Evolutionary conservation across 805 yeast species (phyloP), one percentile per base, ranked within the genome.

Genomic region (Cyberlindnera japonica): DNA sequence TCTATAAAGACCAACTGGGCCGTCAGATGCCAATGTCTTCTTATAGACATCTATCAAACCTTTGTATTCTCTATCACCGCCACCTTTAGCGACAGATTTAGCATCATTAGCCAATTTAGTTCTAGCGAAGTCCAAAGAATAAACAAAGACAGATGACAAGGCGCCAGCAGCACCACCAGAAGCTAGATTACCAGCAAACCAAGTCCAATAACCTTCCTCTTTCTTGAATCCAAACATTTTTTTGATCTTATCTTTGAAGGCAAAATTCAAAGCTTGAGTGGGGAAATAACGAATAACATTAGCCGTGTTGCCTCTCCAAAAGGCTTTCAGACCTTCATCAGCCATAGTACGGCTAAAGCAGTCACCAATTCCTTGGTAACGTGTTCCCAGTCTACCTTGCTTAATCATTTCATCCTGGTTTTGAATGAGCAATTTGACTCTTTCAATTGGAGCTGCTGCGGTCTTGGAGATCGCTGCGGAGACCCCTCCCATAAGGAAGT

Each of bases 301-400:
- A 64, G 97, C 97, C 55, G 96, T 90, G 90, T 89, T 89, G 81
- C 97, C 97, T 84, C 96, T 84, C 97, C 97, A 89, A 91, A 89
- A 88, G 52, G 97, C 74, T 56, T 72, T 76, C 52, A 85, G 63
- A 81, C 97, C 97, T 77, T 89, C 97, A 58, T 83, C 87, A 59
- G 85, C 83, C 54, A 89, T 83, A 58, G 97, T 90, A 80, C 96
- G 85, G 63, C 67, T 79, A 95, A 90, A 89, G 77, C 96, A 87
- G 66, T 89, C 97, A 51, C 59, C 72, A 54, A 89, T 90, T 85
- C 97, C 97, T 56, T 72, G 79, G 82, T 90, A 89, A 68, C 75
- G 81, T 63, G 67, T 77, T 57, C 87, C 75, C 64, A 89, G 78
- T 78, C 96, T 88, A 67, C 97, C 96, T 75, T 88, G 96, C 76